phyloP scores from a whole-genome alignment of 371 early-diverging fungal genomes.

The Paramicrosporidium saccamoebae region DNA sequence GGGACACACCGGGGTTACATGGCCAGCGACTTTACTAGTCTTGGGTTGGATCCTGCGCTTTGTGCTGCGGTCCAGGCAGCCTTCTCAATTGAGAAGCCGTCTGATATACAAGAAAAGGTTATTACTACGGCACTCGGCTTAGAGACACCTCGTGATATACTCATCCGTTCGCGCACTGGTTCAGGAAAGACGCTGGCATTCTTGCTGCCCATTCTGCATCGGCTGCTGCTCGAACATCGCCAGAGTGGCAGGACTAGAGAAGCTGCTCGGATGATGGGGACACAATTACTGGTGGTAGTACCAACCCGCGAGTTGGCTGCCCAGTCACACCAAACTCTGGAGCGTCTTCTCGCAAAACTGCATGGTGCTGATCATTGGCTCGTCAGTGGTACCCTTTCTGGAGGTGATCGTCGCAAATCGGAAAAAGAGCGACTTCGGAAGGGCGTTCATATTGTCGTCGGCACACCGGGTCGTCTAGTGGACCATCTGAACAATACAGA shows the following conservation, averaged over 20 bases:
- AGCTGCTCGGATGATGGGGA: slow-evolving; percentile 18
- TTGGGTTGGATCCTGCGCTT: too few relatives aligned
- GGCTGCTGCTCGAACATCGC: slow-evolving; percentile 8
- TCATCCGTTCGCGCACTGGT: slow-evolving; percentile 87
- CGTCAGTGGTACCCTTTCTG: slow-evolving; percentile 57
- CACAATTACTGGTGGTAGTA: slow-evolving; percentile 48
- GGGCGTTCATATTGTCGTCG: slow-evolving; percentile 69
- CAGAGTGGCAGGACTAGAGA: slow-evolving; percentile 3
- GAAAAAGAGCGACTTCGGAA: slow-evolving; percentile 72
- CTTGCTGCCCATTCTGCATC: slow-evolving; percentile 33
- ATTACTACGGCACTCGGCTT: too few relatives aligned
- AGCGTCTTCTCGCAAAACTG: slow-evolving; percentile 20
- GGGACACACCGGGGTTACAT: too few relatives aligned
- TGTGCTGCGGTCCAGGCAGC: too few relatives aligned
- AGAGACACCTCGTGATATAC: too few relatives aligned
- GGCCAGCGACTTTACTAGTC: too few relatives aligned
- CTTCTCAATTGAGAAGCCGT: too few relatives aligned
- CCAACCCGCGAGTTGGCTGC: slow-evolving; percentile 94
- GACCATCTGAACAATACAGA: slow-evolving; percentile 74
- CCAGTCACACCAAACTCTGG: slow-evolving; percentile 51
- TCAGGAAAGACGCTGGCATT: slow-evolving; percentile 89
- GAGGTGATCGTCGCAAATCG: slow-evolving; percentile 63
- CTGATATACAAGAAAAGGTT: too few relatives aligned
- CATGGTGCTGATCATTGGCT: slow-evolving; percentile 33
- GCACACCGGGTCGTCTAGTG: slow-evolving; percentile 89